Evolutionary conservation across 345 rosid genomes (phyloP).

Genomic region (Citrus sp.): DNA sequence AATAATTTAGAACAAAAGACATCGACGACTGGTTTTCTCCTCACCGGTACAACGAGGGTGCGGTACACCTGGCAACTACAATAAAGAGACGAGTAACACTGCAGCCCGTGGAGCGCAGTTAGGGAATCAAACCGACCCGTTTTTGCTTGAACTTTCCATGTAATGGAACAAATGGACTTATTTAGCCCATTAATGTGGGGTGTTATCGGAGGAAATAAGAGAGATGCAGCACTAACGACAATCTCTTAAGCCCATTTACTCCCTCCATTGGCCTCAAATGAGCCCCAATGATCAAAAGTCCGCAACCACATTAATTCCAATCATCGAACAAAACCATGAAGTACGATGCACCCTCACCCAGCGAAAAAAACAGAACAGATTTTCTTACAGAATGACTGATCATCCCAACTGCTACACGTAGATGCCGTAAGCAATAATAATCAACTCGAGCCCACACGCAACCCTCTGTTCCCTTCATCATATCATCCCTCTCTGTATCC

Average conservation of each 20-base stretch:
- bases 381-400: slow-evolving; percentile 11
- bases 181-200: too few species aligned
- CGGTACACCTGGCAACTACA: too few species aligned
- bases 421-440: slow-evolving; percentile 47
- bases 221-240: accelerated
- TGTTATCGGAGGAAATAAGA: accelerated
- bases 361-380: not conserved
- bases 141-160: too few species aligned
- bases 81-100: too few species aligned
- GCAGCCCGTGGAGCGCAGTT: too few species aligned
- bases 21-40: too few species aligned
- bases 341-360: not conserved
- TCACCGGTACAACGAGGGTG: too few species aligned
- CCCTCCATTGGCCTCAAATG: not conserved
- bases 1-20: too few species aligned
- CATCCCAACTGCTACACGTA: slow-evolving; percentile 50
- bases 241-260: too few species aligned
- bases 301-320: too few species aligned
- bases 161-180: too few species aligned
- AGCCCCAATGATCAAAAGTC: not conserved
- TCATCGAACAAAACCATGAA: not conserved
- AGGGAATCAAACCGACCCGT: too few species aligned
- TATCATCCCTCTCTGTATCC: slow-evolving; percentile 7
- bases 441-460: slow-evolving; percentile 43
- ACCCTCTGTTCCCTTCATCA: slow-evolving; percentile 14